A percentile compares a stretch with the other conserved stretches of the same genome.
phyloP scores from a whole-genome alignment of 495 filamentous ascomycete genomes.

The Penicillium silybi region DNA sequence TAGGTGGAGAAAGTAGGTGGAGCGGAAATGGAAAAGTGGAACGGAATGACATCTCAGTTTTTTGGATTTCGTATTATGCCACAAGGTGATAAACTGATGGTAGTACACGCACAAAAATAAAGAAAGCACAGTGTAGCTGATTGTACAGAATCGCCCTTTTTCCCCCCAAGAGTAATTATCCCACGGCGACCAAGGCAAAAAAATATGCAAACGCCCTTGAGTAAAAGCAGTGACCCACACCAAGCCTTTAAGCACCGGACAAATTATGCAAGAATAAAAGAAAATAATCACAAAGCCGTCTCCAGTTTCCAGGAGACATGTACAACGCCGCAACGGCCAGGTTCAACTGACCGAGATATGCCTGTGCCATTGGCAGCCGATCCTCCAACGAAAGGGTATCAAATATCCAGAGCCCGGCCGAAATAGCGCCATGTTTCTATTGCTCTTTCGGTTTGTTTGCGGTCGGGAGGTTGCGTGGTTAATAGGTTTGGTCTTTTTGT shows the following conservation, averaged over 20 bases:
- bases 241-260: conserved; percentile 16
- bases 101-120: conserved; percentile 18
- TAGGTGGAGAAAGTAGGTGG: neutral
- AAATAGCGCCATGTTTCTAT: neutral
- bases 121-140: conserved; percentile 17
- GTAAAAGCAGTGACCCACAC: conserved; percentile 18
- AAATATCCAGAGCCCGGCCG: conserved; percentile 7
- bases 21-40: neutral
- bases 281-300: conserved; percentile 16
- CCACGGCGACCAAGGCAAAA: conserved; percentile 13
- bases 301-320: conserved; percentile 21
- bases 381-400: conserved; percentile 27
- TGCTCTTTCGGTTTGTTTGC: conserved; percentile 4
- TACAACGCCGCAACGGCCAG: conserved; percentile 37
- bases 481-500: conserved; percentile 1
- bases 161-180: conserved; percentile 19
- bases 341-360: conserved; percentile 21
- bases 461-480: neutral
- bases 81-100: conserved; percentile 9
- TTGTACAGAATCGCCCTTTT: conserved; percentile 26
- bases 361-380: conserved; percentile 14
- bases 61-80: conserved; percentile 18
- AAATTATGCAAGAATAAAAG: conserved; percentile 29
- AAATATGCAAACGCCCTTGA: conserved; percentile 24
- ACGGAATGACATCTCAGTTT: neutral